phyloP scores from a whole-genome alignment of 2,329 filamentous ascomycete species.

The Phyllosticta citriasiana region DNA sequence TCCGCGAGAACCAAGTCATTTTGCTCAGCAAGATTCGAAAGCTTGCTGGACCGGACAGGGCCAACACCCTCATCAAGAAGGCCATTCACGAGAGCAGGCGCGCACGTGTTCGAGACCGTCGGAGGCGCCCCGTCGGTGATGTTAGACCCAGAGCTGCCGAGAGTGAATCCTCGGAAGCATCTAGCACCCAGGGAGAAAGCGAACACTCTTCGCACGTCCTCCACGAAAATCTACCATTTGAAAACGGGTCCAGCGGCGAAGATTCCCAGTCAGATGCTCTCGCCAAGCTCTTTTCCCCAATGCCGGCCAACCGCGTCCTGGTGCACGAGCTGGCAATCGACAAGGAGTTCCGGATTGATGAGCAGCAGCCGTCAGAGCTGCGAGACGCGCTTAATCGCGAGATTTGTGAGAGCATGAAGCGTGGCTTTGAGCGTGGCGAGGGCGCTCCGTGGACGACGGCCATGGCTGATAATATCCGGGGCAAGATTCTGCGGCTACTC shows the following conservation, averaged over 20 bases:
- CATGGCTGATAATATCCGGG: constrained; percentile 60
- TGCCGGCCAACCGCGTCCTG: constrained; percentile 64
- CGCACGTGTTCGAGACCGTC: constrained; percentile 37
- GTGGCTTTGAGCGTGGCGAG: constrained; percentile 52
- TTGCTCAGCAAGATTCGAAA: constrained; percentile 71
- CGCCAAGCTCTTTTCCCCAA: constrained; percentile 46
- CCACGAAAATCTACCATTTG: background rate
- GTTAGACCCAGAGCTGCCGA: constrained; percentile 59
- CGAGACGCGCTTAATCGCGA: constrained; percentile 51
- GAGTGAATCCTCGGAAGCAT: constrained; percentile 31
- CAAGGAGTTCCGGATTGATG: constrained; percentile 63
- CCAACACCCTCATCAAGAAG: constrained; percentile 62
- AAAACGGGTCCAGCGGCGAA: constrained; percentile 1
- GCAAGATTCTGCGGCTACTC: constrained; percentile 62
- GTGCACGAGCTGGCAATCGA: constrained; percentile 75
- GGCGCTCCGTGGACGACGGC: constrained; percentile 59
- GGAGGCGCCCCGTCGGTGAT: constrained; percentile 58
- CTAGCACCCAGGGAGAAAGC: background rate
- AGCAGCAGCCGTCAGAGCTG: constrained; percentile 43
- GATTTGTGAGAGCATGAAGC: constrained; percentile 51
- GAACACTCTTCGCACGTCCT: constrained; percentile 24
- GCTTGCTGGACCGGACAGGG: constrained; percentile 60
- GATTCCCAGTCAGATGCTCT: constrained; percentile 34
- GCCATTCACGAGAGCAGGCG: constrained; percentile 64
- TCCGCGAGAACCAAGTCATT: constrained; percentile 71